Conservation (phyloP, 495 filamentous ascomycete genomes). For the Tuber brumale region DNA sequence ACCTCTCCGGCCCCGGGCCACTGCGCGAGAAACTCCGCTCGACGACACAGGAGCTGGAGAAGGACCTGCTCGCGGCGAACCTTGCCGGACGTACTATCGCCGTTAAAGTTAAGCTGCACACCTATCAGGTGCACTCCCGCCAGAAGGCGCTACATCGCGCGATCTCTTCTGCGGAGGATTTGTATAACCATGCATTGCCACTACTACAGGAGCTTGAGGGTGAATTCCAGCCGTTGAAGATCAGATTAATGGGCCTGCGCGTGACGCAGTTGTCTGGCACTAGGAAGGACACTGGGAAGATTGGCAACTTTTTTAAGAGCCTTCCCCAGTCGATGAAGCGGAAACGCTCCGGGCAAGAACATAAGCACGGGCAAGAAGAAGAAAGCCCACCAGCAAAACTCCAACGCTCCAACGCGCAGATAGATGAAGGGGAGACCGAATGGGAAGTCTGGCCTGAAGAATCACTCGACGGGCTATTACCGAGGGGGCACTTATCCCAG, state of each 20-base stretch:
- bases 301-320: conserved; percentile 59
- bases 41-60: conserved; percentile 80
- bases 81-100: conserved; percentile 85
- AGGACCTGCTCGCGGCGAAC: conserved; percentile 68
- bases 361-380: neutral
- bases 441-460: conserved; percentile 66
- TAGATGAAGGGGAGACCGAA: conserved; percentile 44
- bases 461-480: conserved; percentile 52
- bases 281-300: conserved; percentile 57
- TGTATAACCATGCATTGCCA: conserved; percentile 73
- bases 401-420: conserved; percentile 5
- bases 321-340: conserved; percentile 18
- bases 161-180: conserved; percentile 64
- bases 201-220: conserved; percentile 81
- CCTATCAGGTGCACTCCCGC: conserved; percentile 81
- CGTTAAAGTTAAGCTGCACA: conserved; percentile 89
- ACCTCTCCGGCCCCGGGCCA: conserved; percentile 61
- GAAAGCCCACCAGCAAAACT: neutral
- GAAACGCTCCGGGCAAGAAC: conserved; percentile 9
- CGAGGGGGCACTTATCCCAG: conserved; percentile 22
- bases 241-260: conserved; percentile 82
- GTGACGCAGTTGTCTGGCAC: conserved; percentile 81
- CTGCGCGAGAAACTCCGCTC: conserved; percentile 69
- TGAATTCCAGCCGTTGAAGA: conserved; percentile 69
- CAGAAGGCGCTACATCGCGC: conserved; percentile 70